Conservation (phyloP, 768 basidiomycete species). For the Pleurotus pulmonarius region DNA sequence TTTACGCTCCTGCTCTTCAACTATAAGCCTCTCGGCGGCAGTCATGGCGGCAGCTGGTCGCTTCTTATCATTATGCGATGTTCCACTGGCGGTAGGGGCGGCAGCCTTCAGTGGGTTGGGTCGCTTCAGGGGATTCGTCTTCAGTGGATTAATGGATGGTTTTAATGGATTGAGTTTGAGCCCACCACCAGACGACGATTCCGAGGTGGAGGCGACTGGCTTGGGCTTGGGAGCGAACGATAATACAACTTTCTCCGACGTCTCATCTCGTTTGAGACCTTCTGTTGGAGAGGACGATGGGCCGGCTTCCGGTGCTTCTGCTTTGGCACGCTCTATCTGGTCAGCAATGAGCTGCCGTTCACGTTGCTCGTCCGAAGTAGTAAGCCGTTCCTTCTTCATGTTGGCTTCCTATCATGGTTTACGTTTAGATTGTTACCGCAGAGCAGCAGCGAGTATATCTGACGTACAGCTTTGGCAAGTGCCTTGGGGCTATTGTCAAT, state of each 20-base stretch:
- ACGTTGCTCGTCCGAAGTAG: slow-evolving; percentile 91
- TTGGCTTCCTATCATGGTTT: slow-evolving; percentile 59
- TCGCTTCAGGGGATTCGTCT: slow-evolving; percentile 68
- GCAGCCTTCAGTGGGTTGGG: slow-evolving; percentile 70
- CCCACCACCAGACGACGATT: slow-evolving; percentile 31
- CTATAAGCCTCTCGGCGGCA: slow-evolving; percentile 81
- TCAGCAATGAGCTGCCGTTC: slow-evolving; percentile 87
- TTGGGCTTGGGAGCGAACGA: slow-evolving; percentile 69
- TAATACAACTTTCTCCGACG: slow-evolving; percentile 69
- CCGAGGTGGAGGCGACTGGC: slow-evolving; percentile 26
- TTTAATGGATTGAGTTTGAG: slow-evolving; percentile 68
- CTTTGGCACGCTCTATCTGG: slow-evolving; percentile 86
- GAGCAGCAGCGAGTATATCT: not conserved
- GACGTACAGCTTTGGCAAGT: slow-evolving; percentile 76
- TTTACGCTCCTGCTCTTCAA: slow-evolving; percentile 91
- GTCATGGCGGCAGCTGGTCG: slow-evolving; percentile 62
- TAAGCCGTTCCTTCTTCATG: slow-evolving; percentile 87
- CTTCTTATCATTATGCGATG: slow-evolving; percentile 53
- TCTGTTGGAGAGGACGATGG: slow-evolving; percentile 39
- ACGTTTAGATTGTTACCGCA: slow-evolving; percentile 7
- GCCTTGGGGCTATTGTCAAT: slow-evolving; percentile 96
- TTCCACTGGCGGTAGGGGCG: slow-evolving; percentile 26
- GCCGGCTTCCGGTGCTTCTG: slow-evolving; percentile 34
- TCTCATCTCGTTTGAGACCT: slow-evolving; percentile 71
- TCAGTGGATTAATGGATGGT: slow-evolving; percentile 53